Evolutionary conservation across 2,329 filamentous ascomycete species (phyloP), one percentile per base, ranked within the genome.

Genomic region (Hypoxylon sp.): DNA sequence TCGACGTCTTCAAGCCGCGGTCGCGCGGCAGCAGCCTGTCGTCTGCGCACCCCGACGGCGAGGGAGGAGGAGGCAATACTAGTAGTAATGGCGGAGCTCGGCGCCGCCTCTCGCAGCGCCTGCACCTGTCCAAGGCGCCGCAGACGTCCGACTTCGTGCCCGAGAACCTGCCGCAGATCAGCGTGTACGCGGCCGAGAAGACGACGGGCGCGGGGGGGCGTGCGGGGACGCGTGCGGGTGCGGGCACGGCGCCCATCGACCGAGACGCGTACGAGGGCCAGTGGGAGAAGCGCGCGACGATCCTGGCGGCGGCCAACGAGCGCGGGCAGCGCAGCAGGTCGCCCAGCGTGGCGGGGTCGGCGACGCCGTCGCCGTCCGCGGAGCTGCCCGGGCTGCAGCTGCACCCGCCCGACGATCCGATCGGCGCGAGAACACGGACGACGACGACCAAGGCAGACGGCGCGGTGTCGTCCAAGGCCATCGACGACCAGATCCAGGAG

Each of bases 211-310:
- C 27, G 78, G 80, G 40, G 41, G 27, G 13, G 48, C 23, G 35
- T 49, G 49, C 43, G 45, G 49, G 20, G n/a, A 35, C 29, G 29
- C 9, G 8, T 11, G 11, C 31, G 31, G 7, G n/a, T 8, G 56
- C 21, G 42, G 29, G 27, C 21, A 20, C 5, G 13, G 24, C 4
- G 24, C n/a, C 13, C 4, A 38, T 42, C 43, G 77, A 79, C 48
- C 72, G 66, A 56, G 76, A 77, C 41, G 73, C 68, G 38, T 70
- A 73, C 59, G 90, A 96, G 79, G 85, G 86, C 57, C 84, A 89
- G 76, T 99, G 95, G 95, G 95, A 98, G 81, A 88, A 90, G 78
- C 83, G 94, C 58, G 95, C 95, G 23, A 97, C 93, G n/a, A 85
- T 96, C 58, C 79, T 98, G 64, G 94, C 91, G 26, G 84, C 84